phyloP scores from a whole-genome alignment of 495 filamentous ascomycete genomes.

The Neurospora sp. region DNA sequence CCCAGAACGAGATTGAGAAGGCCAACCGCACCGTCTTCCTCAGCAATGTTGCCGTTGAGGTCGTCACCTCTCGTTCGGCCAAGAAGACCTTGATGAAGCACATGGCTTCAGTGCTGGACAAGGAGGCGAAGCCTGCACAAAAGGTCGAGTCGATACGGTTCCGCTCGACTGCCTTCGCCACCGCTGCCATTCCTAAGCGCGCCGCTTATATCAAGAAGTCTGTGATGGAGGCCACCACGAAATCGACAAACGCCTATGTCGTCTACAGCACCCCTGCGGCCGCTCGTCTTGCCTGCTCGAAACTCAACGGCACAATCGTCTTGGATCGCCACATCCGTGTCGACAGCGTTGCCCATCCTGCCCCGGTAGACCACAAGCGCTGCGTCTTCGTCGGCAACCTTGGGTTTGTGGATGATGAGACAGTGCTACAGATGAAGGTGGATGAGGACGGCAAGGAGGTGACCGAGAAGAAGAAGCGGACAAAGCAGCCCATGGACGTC shows the following conservation, averaged over 20 bases:
- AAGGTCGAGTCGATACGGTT: slow-evolving; percentile 86
- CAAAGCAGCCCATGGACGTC: slow-evolving; percentile 66
- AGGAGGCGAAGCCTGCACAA: slow-evolving; percentile 39
- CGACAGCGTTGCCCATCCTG: slow-evolving; percentile 81
- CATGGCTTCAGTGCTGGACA: slow-evolving; percentile 40
- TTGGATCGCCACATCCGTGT: slow-evolving; percentile 84
- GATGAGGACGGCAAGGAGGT: slow-evolving; percentile 36
- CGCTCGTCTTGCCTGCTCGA: slow-evolving; percentile 62
- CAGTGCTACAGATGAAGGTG: slow-evolving; percentile 46
- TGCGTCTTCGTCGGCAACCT: slow-evolving; percentile 98
- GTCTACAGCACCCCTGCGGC: slow-evolving; percentile 67
- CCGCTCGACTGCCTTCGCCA: slow-evolving; percentile 76
- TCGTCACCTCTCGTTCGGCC: slow-evolving; percentile 68
- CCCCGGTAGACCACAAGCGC: slow-evolving; percentile 66
- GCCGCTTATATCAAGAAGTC: slow-evolving; percentile 77
- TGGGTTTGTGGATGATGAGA: slow-evolving; percentile 85
- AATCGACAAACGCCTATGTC: slow-evolving; percentile 87
- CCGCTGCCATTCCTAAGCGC: slow-evolving; percentile 70
- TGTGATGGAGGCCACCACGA: slow-evolving; percentile 77
- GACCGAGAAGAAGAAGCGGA: slow-evolving; percentile 51
- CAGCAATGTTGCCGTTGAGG: slow-evolving; percentile 74
- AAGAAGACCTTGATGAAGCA: slow-evolving; percentile 69
- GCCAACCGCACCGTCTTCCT: slow-evolving; percentile 86
- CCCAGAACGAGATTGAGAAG: slow-evolving; percentile 60
- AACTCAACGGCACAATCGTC: slow-evolving; percentile 73